phyloP scores from a whole-genome alignment of 192 early-diverging fungal genomes.

The Phycomyces blakesleeanus region DNA sequence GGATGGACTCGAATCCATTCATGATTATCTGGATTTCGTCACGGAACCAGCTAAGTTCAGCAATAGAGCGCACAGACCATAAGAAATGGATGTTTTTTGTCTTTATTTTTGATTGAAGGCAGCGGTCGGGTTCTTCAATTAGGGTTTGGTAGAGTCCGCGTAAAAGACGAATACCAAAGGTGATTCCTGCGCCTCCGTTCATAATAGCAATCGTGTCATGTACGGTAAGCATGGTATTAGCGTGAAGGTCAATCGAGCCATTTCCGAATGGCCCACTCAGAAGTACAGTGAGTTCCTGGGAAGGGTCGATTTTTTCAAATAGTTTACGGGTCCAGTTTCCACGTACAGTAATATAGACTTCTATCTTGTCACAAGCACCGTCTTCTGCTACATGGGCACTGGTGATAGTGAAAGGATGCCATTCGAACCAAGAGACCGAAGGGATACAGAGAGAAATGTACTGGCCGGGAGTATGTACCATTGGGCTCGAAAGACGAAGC shows the following conservation, averaged over 20 bases:
- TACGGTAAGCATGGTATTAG: slow-evolving; percentile 15
- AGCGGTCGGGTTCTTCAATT: not conserved
- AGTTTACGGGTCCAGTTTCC: slow-evolving; percentile 41
- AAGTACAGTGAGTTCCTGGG: slow-evolving; percentile 30
- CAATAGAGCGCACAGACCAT: slow-evolving; percentile 17
- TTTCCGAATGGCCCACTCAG: slow-evolving; percentile 45
- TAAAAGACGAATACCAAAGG: slow-evolving; percentile 41
- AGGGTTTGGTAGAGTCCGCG: slow-evolving; percentile 26
- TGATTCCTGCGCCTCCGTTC: slow-evolving; percentile 44
- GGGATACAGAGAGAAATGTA: slow-evolving; percentile 48
- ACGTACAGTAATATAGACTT: slow-evolving; percentile 38
- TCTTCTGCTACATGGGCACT: slow-evolving; percentile 10
- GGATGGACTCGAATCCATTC: not conserved
- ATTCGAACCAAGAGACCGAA: slow-evolving; percentile 43
- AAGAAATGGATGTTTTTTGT: slow-evolving; percentile 20
- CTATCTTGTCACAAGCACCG: slow-evolving; percentile 11
- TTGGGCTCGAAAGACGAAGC: slow-evolving; percentile 27
- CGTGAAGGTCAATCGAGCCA: not conserved
- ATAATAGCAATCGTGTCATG: slow-evolving; percentile 30
- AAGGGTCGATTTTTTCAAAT: slow-evolving; percentile 32
- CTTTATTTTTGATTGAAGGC: not conserved
- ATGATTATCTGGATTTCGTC: slow-evolving; percentile 10
- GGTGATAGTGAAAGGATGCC: slow-evolving; percentile 55
- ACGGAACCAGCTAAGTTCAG: slow-evolving; percentile 27
- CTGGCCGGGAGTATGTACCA: slow-evolving; percentile 38